phyloP scores from a whole-genome alignment of 2,329 filamentous ascomycete species.

The Fusarium sp. region DNA sequence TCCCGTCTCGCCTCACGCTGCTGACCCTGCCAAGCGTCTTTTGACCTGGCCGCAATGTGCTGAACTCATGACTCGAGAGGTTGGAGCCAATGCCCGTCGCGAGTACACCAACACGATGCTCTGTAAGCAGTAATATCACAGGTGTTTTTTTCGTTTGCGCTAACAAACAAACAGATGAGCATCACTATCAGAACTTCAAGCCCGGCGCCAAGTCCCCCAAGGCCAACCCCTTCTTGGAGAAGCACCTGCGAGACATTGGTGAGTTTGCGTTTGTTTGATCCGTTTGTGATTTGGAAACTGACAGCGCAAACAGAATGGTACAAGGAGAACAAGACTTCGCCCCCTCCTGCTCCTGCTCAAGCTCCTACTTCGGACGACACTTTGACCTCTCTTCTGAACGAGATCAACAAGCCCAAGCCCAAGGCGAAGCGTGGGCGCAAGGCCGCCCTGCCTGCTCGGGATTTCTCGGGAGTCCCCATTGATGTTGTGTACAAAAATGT shows the following conservation, averaged over 20 bases:
- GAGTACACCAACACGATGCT: constrained; percentile 55
- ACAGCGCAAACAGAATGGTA: constrained; percentile 29
- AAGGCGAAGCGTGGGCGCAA: constrained; percentile 10
- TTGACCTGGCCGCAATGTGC: constrained; percentile 55
- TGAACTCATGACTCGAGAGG: constrained; percentile 50
- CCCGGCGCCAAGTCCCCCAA: constrained; percentile 52
- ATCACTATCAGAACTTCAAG: constrained; percentile 59
- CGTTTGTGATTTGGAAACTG: neutral
- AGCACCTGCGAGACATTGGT: constrained; percentile 47
- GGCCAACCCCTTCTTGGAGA: constrained; percentile 49
- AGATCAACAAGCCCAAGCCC: neutral
- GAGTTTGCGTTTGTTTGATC: neutral
- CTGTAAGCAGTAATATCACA: constrained; percentile 35
- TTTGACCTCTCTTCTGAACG: constrained; percentile 3
- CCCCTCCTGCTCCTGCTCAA: constrained; percentile 10
- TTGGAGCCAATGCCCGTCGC: constrained; percentile 52
- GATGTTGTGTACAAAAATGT: neutral
- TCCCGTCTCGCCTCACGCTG: constrained; percentile 51
- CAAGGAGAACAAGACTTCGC: constrained; percentile 14
- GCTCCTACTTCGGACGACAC: neutral
- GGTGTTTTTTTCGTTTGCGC: neutral
- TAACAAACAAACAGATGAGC: constrained; percentile 53
- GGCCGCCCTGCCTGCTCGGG: too few species aligned
- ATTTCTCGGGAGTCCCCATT: neutral
- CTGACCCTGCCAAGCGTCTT: constrained; percentile 27